Conservation (phyloP, 2,329 filamentous ascomycete species). For the Pseudogymnoascus sp. region DNA sequence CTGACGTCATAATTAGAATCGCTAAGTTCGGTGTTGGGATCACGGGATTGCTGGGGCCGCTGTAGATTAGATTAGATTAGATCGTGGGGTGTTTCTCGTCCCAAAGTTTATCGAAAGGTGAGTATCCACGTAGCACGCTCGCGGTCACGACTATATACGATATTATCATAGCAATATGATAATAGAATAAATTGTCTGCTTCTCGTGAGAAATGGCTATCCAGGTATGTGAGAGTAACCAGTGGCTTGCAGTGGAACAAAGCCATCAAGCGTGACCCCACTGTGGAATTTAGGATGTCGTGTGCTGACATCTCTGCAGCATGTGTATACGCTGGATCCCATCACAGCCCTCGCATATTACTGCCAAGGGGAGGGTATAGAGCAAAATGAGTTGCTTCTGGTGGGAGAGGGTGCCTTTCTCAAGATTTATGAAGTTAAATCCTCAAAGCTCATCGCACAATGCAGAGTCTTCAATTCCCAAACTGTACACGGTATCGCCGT, state of each 20-base stretch:
- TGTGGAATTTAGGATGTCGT: background rate
- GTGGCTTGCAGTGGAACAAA: background rate
- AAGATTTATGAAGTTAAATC: slow-evolving; percentile 38
- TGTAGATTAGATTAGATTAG: background rate
- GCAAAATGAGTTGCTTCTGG: slow-evolving; percentile 39
- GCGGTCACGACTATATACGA: background rate
- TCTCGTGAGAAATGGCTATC: slow-evolving; percentile 1
- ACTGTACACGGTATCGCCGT: slow-evolving; percentile 65
- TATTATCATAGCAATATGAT: background rate
- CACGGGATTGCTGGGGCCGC: background rate
- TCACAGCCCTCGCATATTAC: slow-evolving; percentile 53
- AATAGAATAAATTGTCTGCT: background rate
- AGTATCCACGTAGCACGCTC: background rate
- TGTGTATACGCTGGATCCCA: slow-evolving; percentile 35
- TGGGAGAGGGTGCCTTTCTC: slow-evolving; percentile 52
- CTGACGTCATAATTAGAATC: background rate
- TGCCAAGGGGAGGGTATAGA: slow-evolving; percentile 22
- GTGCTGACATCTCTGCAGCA: slow-evolving; percentile 19
- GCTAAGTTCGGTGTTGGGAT: background rate
- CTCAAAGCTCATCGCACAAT: slow-evolving; percentile 32
- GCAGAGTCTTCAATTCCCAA: slow-evolving; percentile 57
- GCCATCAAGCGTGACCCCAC: background rate
- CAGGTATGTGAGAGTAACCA: background rate
- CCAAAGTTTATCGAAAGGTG: slow-evolving; percentile 4
- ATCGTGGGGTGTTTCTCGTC: background rate